phyloP scores from a whole-genome alignment of 2,329 filamentous ascomycete genomes.

The Colletotrichum musae region DNA sequence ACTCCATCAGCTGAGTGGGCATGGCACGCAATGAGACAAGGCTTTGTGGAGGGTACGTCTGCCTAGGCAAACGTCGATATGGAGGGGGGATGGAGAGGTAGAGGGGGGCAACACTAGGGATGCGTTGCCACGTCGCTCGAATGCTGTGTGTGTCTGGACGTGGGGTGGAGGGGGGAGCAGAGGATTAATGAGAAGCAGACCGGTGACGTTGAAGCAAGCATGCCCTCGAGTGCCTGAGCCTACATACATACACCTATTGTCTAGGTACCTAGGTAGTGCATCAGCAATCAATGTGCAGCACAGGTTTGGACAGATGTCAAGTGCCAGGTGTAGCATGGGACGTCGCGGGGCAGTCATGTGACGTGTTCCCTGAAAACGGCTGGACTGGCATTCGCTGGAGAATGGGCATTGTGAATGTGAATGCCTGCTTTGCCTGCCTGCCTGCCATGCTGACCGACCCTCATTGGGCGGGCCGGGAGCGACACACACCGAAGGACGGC shows the following conservation, averaged over 20 bases:
- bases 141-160: slow-evolving; percentile 1
- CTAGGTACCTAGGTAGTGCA: no score
- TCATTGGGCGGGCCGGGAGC: slow-evolving; percentile 8
- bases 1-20: slow-evolving; percentile 1
- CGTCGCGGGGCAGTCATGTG: slow-evolving; percentile 41
- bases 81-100: neutral
- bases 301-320: slow-evolving; percentile 12
- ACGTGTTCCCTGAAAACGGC: slow-evolving; percentile 15
- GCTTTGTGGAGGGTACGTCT: slow-evolving; percentile 9
- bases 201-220: slow-evolving; percentile 5
- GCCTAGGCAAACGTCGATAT: slow-evolving; percentile 17
- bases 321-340: slow-evolving; percentile 22
- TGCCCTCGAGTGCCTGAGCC: neutral
- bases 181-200: slow-evolving; percentile 3
- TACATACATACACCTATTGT: no score
- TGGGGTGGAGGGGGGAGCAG: slow-evolving; percentile 10
- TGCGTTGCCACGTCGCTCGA: slow-evolving; percentile 40
- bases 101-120: slow-evolving; percentile 22
- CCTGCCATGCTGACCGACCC: neutral
- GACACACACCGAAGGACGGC: neutral
- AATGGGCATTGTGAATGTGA: slow-evolving; percentile 23
- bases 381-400: slow-evolving; percentile 14
- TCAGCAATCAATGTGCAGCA: slow-evolving; percentile 7
- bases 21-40: slow-evolving; percentile 2
- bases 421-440: neutral